Percentiles rank a stretch among this genome's conserved stretches.
Conservation (phyloP, 2,329 filamentous ascomycete genomes). For the Phialemonium atrogriseum region DNA sequence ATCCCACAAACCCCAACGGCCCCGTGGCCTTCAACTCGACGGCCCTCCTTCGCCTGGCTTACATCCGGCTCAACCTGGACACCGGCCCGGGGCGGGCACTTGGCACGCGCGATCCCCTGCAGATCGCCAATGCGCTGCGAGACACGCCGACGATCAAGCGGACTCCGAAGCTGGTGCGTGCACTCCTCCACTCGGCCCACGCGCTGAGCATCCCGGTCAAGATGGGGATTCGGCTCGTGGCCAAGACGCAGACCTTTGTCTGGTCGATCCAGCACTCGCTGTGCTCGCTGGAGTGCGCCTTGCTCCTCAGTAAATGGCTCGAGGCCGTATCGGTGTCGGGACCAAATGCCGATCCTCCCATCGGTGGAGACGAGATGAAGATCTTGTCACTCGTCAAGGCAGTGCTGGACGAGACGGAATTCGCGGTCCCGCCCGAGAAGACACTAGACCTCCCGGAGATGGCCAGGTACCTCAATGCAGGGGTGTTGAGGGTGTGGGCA, state of each 20-base stretch:
- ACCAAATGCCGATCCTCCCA: background rate
- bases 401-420: conserved; percentile 11
- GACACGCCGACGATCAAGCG: conserved; percentile 31
- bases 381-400: conserved; percentile 8
- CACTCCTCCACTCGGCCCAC: conserved; percentile 43
- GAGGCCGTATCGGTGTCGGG: conserved; percentile 5
- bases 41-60: conserved; percentile 20
- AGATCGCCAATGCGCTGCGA: conserved; percentile 34
- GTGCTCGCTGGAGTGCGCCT: conserved; percentile 43
- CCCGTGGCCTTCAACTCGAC: conserved; percentile 42
- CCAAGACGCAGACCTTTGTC: conserved; percentile 42
- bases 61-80: conserved; percentile 25
- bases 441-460: conserved; percentile 1
- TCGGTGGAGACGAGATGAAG: conserved; percentile 5
- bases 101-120: conserved; percentile 34
- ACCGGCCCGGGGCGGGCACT: conserved; percentile 35
- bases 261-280: conserved; percentile 48
- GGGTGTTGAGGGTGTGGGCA: conserved; percentile 11
- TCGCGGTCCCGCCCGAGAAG: conserved; percentile 4
- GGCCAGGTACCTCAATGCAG: conserved; percentile 6
- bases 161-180: conserved; percentile 36
- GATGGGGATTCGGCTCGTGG: conserved; percentile 43
- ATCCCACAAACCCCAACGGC: conserved; percentile 42
- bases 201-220: conserved; percentile 45
- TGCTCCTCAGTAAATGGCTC: conserved; percentile 35